Percentiles rank a stretch among this genome's conserved stretches.
phyloP scores from a whole-genome alignment of 192 early-diverging fungal genomes.

The Powellomyces hirtus region DNA sequence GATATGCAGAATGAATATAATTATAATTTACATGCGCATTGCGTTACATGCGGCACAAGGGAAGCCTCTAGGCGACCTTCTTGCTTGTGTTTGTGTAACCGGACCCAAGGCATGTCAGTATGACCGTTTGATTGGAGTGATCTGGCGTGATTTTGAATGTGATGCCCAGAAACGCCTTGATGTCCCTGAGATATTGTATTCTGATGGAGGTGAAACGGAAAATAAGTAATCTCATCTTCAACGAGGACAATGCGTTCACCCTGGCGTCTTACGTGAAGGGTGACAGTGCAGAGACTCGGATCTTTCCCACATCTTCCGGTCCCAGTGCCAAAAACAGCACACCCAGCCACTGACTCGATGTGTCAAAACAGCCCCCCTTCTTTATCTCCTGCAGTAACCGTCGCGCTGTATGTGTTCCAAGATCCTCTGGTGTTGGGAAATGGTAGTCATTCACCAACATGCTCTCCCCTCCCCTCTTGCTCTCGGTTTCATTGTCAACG shows the following conservation, averaged over 20 bases:
- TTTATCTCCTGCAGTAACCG: slow-evolving; percentile 81
- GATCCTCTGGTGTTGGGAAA: slow-evolving; percentile 84
- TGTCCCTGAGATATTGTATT: slow-evolving; percentile 90
- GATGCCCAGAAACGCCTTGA: slow-evolving; percentile 85
- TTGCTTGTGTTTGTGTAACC: slow-evolving; percentile 91
- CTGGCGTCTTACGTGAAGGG: slow-evolving; percentile 71
- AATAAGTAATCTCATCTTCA: background rate
- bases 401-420: slow-evolving; percentile 75
- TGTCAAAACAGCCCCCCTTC: slow-evolving; percentile 87
- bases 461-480: background rate
- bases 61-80: slow-evolving; percentile 46
- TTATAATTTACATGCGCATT: no score
- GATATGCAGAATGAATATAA: no score
- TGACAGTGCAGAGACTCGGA: slow-evolving; percentile 79
- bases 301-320: slow-evolving; percentile 91
- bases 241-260: background rate
- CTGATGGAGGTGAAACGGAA: slow-evolving; percentile 28
- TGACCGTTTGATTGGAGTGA: slow-evolving; percentile 61
- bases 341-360: slow-evolving; percentile 80
- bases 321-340: slow-evolving; percentile 83
- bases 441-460: slow-evolving; percentile 46
- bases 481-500: slow-evolving; percentile 6
- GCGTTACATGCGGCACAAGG: no score
- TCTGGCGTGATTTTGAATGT: slow-evolving; percentile 91
- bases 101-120: slow-evolving; percentile 85